Evolutionary conservation across 306 rosid species (phyloP).

Genomic region (Oxytropis ochrocephala): DNA sequence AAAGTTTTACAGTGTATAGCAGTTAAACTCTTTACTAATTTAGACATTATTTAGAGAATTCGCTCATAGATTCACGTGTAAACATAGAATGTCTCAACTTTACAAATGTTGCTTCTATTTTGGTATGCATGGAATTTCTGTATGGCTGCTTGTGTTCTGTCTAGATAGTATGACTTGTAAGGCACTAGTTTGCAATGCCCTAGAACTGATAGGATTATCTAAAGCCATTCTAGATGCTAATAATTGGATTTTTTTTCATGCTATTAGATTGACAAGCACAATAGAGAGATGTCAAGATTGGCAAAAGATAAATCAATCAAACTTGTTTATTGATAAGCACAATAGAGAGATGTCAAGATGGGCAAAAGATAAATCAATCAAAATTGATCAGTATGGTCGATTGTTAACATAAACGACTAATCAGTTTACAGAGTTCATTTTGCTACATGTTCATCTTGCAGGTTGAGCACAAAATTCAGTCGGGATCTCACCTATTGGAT

Average conservation of each 20-base stretch:
- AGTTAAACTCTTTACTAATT: no score
- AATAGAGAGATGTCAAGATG: background rate
- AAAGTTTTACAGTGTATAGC: no score
- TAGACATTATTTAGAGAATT: background rate
- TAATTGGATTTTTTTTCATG: background rate
- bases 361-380: background rate
- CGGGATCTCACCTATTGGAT: slow-evolving; percentile 75
- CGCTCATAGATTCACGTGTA: background rate
- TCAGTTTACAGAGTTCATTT: no score
- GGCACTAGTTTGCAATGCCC: background rate
- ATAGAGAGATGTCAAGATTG: background rate
- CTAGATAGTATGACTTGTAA: background rate
- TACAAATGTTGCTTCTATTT: background rate
- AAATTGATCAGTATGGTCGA: background rate
- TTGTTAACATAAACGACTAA: background rate
- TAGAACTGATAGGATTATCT: background rate
- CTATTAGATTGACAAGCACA: background rate
- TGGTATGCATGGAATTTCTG: background rate
- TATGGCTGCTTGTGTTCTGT: background rate
- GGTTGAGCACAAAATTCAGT: slow-evolving; percentile 94
- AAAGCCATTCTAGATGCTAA: background rate
- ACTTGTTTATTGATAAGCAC: background rate
- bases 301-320: background rate
- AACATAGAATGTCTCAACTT: background rate
- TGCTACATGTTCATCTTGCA: slow-evolving; percentile 31